phyloP scores from a whole-genome alignment of 768 basidiomycete species.

The Cyathus striatus region DNA sequence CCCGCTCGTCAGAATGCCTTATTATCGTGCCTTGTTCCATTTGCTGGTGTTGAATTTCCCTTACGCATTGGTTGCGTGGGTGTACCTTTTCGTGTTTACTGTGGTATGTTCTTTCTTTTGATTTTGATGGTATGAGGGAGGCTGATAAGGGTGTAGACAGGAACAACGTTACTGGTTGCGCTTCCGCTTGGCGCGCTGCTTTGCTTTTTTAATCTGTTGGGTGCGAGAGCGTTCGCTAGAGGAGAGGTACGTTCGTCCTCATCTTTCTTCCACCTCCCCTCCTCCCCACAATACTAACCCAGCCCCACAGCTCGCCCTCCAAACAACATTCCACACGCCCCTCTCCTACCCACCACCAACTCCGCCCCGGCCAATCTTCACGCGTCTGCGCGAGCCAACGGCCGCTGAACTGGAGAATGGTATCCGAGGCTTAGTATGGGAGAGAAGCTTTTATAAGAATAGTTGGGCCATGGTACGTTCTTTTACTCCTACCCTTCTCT shows the following conservation, averaged over 20 bases:
- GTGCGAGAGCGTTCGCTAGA: slow-evolving; percentile 65
- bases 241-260: slow-evolving; percentile 49
- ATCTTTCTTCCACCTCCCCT: background rate
- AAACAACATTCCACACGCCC: slow-evolving; percentile 65
- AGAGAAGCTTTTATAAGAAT: slow-evolving; percentile 77
- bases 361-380: slow-evolving; percentile 73
- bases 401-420: slow-evolving; percentile 47
- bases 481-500: background rate
- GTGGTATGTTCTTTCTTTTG: slow-evolving; percentile 44
- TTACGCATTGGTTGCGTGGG: slow-evolving; percentile 71
- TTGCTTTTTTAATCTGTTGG: slow-evolving; percentile 73
- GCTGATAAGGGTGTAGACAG: too few relatives aligned
- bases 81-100: slow-evolving; percentile 77
- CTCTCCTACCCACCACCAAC: slow-evolving; percentile 57
- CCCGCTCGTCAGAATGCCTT: slow-evolving; percentile 50
- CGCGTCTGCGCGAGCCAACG: slow-evolving; percentile 49
- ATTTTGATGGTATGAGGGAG: too few relatives aligned
- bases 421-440: slow-evolving; percentile 31
- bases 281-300: background rate
- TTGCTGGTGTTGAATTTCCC: slow-evolving; percentile 74
- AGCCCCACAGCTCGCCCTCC: slow-evolving; percentile 49
- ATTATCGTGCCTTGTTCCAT: slow-evolving; percentile 65
- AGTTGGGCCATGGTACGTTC: slow-evolving; percentile 72
- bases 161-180: slow-evolving; percentile 75
- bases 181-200: slow-evolving; percentile 73